phyloP scores from a whole-genome alignment of 176 grass and related monocot genomes.

The Hsuehochloa calcarea region DNA sequence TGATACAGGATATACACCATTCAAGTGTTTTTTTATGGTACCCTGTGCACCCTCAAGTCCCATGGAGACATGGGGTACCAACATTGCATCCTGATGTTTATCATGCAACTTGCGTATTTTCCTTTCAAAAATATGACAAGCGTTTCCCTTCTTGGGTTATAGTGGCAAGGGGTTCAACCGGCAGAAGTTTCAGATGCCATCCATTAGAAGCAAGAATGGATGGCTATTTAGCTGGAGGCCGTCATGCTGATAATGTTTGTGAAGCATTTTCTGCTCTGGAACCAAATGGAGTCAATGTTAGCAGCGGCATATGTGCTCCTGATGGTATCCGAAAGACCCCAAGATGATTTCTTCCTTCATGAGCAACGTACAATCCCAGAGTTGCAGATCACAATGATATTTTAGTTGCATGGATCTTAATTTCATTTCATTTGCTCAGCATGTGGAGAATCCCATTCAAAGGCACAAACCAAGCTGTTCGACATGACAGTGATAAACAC shows the following conservation, averaged over 20 bases:
- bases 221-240: constrained; percentile 89
- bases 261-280: constrained; percentile 54
- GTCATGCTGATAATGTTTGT: constrained; percentile 76
- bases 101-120: neutral
- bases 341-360: constrained; percentile 69
- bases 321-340: constrained; percentile 66
- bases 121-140: neutral
- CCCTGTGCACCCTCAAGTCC: no score
- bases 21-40: no score
- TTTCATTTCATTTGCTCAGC: neutral
- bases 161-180: constrained; percentile 95
- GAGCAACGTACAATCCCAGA: constrained; percentile 40
- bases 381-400: neutral
- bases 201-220: constrained; percentile 64
- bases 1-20: no score
- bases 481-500: neutral
- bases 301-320: constrained; percentile 76
- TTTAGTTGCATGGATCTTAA: neutral
- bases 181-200: constrained; percentile 66
- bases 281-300: constrained; percentile 82
- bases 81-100: no score
- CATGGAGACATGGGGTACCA: no score
- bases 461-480: neutral
- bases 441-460: neutral
- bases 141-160: neutral